Percentiles rank a stretch among this genome's conserved stretches.
These are phyloP conservation scores for Bolboschoenoplectus hybrid DNA, from an alignment of 202 grass and related monocot genomes.

Conservation along the genomic window DNA sequence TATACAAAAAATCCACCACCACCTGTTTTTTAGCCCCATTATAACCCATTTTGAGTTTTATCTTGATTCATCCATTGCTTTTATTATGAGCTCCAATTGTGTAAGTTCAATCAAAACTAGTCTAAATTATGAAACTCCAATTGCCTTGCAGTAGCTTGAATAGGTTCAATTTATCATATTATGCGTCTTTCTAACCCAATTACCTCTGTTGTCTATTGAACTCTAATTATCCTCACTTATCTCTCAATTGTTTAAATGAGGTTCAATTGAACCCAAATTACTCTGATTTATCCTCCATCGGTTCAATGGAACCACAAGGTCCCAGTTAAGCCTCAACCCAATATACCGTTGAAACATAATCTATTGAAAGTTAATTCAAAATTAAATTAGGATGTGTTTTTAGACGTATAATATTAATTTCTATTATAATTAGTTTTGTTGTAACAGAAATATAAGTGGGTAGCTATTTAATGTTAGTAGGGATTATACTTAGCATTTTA, in stretches of 20 bases:
- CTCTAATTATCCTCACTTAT: neutral
- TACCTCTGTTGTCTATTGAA: neutral
- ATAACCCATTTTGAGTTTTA: constrained; percentile 1
- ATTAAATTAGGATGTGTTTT: too few relatives aligned
- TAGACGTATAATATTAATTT: too few relatives aligned
- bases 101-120: neutral
- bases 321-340: neutral
- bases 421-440: too few relatives aligned
- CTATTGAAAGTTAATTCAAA: too few relatives aligned
- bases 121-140: neutral
- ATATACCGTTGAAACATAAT: too few relatives aligned
- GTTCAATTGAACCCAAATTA: constrained; percentile 22
- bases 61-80: neutral
- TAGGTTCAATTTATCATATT: constrained; percentile 16
- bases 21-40: neutral
- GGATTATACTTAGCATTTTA: too few relatives aligned
- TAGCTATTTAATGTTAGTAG: too few relatives aligned
- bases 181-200: neutral
- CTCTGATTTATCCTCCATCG: neutral
- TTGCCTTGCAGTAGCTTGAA: neutral
- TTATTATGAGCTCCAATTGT: constrained; percentile 5
- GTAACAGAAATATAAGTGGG: too few relatives aligned
- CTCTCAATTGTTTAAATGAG: neutral
- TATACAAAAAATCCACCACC: neutral
- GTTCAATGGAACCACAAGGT: neutral